Evolutionary conservation across 768 basidiomycete species (phyloP).

Genomic region (Mycena filopes): DNA sequence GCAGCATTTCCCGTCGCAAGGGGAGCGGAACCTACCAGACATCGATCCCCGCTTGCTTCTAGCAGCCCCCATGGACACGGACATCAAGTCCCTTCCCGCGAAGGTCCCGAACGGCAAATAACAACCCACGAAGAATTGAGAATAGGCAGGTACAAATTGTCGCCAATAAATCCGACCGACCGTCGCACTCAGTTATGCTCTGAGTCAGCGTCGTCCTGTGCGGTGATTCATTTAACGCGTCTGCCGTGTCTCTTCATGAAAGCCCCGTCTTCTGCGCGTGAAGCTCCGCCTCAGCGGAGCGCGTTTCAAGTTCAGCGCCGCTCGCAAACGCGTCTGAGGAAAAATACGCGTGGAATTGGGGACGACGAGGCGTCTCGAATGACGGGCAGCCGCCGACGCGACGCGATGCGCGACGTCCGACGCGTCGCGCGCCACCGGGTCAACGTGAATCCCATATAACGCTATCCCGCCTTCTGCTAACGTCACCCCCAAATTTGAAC

Average conservation of each 20-base stretch:
- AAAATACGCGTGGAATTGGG: neutral
- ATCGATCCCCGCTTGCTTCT: neutral
- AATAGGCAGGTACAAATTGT: too few relatives aligned
- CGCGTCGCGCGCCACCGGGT: neutral
- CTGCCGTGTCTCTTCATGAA: slow-evolving; percentile 2
- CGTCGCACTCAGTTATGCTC: too few relatives aligned
- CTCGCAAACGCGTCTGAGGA: neutral
- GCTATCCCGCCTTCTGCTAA: slow-evolving; percentile 12
- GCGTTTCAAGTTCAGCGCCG: neutral
- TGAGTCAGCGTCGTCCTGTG: too few relatives aligned
- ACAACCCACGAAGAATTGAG: too few relatives aligned
- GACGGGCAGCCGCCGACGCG: neutral
- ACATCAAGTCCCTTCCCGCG: neutral
- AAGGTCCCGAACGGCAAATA: neutral
- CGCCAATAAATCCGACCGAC: neutral
- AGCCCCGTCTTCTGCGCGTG: neutral
- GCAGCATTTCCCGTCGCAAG: neutral
- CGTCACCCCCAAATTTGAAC: too few relatives aligned
- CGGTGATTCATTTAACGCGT: neutral
- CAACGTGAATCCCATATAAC: neutral
- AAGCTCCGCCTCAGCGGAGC: neutral
- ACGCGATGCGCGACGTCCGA: neutral
- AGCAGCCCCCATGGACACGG: neutral
- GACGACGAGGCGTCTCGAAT: neutral
- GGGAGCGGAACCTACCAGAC: neutral